Evolutionary conservation across 169 alveolate genomes (phyloP).

Genomic region (Eimeria necatrix): DNA sequence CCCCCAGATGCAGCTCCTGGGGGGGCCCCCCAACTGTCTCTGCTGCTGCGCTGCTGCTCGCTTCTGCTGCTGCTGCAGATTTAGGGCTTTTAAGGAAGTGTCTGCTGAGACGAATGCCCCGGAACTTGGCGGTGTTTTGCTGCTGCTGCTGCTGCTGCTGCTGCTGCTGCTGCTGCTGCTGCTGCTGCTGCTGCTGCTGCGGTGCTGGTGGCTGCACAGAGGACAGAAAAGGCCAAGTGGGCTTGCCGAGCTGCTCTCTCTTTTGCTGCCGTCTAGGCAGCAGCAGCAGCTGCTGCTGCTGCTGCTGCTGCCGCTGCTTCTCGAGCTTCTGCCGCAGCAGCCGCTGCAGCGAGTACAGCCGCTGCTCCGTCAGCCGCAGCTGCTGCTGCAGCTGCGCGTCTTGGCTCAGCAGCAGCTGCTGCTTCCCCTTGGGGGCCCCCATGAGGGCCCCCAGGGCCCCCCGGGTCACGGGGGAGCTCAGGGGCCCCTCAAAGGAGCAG

Average conservation of each 20-base stretch:
- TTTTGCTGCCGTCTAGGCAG: too few relatives aligned
- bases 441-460: constrained; percentile 51
- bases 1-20: not conserved
- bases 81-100: not conserved
- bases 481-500: not conserved
- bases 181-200: too few relatives aligned
- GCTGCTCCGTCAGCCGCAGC: constrained; percentile 15
- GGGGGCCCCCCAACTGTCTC: too few relatives aligned
- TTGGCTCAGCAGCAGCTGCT: not conserved
- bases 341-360: not conserved
- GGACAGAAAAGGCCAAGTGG: too few relatives aligned
- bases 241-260: too few relatives aligned
- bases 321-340: not conserved
- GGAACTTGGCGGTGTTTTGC: too few relatives aligned
- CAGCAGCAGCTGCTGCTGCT: constrained; percentile 35
- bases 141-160: too few relatives aligned
- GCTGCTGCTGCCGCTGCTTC: not conserved
- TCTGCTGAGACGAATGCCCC: not conserved
- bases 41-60: not conserved
- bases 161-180: too few relatives aligned
- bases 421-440: constrained; percentile 26
- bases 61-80: not conserved
- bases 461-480: constrained; percentile 14
- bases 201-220: too few relatives aligned
- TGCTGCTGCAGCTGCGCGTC: constrained; percentile 54